These are phyloP conservation scores for Serendipita indica DNA, from an alignment of 768 basidiomycete genomes.

Conservation along the genomic window DNA sequence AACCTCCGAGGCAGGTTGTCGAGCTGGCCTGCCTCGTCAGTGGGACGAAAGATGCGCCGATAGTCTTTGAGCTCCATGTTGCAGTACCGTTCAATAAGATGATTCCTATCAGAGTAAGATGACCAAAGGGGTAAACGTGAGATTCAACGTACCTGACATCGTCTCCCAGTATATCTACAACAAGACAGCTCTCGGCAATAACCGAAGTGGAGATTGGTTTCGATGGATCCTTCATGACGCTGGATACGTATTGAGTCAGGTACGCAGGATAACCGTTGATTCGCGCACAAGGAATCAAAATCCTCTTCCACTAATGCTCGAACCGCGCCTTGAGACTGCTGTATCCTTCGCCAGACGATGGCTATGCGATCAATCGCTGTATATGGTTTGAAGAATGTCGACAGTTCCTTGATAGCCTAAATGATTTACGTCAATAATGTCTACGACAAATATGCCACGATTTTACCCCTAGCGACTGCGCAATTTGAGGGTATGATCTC, in stretches of 20 bases:
- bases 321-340: slow-evolving; percentile 72
- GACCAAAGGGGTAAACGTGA: neutral
- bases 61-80: slow-evolving; percentile 89
- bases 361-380: slow-evolving; percentile 61
- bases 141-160: slow-evolving; percentile 46
- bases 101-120: slow-evolving; percentile 25
- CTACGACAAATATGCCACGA: slow-evolving; percentile 15
- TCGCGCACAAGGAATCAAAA: slow-evolving; percentile 78
- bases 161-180: slow-evolving; percentile 72
- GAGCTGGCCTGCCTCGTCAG: slow-evolving; percentile 86
- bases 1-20: slow-evolving; percentile 89
- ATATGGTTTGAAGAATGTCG: slow-evolving; percentile 64
- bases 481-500: slow-evolving; percentile 68
- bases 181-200: slow-evolving; percentile 73
- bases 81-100: slow-evolving; percentile 78
- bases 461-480: slow-evolving; percentile 64
- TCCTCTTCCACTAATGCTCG: slow-evolving; percentile 70
- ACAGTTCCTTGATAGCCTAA: slow-evolving; percentile 80
- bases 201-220: slow-evolving; percentile 48
- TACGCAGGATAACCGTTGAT: neutral
- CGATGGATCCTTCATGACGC: slow-evolving; percentile 65
- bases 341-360: slow-evolving; percentile 62
- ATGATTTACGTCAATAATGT: slow-evolving; percentile 6
- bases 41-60: slow-evolving; percentile 82
- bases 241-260: slow-evolving; percentile 20